These are phyloP conservation scores for Candida tallmaniae DNA, from an alignment of 805 yeast genomes.

Conservation along the genomic window DNA sequence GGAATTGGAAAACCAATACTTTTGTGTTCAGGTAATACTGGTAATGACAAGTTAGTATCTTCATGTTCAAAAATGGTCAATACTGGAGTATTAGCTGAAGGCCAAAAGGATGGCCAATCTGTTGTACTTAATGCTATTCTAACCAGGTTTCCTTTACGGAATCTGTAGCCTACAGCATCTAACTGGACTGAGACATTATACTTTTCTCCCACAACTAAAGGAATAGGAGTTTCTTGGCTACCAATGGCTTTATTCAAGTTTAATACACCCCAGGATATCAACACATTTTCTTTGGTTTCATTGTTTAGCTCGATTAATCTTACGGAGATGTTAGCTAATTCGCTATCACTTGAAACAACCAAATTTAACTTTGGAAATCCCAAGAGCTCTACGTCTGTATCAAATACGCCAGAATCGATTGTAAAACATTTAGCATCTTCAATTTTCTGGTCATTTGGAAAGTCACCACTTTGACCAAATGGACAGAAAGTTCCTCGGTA, in stretches of 20 bases:
- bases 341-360: slow-evolving; percentile 30
- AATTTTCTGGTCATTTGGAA: slow-evolving; percentile 40
- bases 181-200: slow-evolving; percentile 31
- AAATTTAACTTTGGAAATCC: slow-evolving; percentile 35
- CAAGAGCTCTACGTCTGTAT: slow-evolving; percentile 20
- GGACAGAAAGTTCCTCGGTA: slow-evolving; percentile 46
- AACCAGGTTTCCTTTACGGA: slow-evolving; percentile 32
- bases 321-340: slow-evolving; percentile 35
- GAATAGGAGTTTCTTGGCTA: slow-evolving; percentile 38
- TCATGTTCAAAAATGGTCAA: slow-evolving; percentile 25
- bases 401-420: slow-evolving; percentile 27
- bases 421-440: slow-evolving; percentile 38
- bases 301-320: slow-evolving; percentile 40
- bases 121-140: slow-evolving; percentile 40
- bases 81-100: slow-evolving; percentile 37
- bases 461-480: slow-evolving; percentile 43
- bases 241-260: slow-evolving; percentile 36
- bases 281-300: slow-evolving; percentile 26
- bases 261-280: slow-evolving; percentile 45
- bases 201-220: slow-evolving; percentile 22
- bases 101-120: slow-evolving; percentile 50
- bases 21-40: neutral
- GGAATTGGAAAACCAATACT: slow-evolving; percentile 25
- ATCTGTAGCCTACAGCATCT: slow-evolving; percentile 38
- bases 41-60: slow-evolving; percentile 10